phyloP scores from a whole-genome alignment of 2,329 filamentous ascomycete species.

The Apiospora saccharicola region DNA sequence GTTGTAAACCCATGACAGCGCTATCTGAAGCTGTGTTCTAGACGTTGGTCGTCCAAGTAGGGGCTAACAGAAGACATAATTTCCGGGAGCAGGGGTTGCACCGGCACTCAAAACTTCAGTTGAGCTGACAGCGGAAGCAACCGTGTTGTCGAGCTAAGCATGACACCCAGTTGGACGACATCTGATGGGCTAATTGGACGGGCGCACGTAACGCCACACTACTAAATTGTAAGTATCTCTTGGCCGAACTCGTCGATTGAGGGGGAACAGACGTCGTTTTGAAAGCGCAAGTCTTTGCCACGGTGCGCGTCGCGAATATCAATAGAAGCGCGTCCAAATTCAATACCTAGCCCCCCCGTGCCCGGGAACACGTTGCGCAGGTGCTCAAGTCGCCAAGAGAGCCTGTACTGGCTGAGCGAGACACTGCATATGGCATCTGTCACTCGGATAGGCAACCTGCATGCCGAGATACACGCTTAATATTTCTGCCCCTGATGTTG shows the following conservation, averaged over 20 bases:
- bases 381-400: slow-evolving; percentile 11
- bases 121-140: background rate
- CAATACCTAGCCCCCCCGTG: background rate
- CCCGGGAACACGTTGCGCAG: background rate
- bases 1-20: background rate
- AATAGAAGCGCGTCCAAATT: background rate
- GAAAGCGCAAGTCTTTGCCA: background rate
- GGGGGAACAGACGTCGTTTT: background rate
- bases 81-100: background rate
- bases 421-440: slow-evolving; percentile 29
- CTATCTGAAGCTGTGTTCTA: slow-evolving; percentile 6
- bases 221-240: background rate
- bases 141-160: background rate
- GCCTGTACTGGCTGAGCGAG: background rate
- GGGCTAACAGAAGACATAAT: slow-evolving; percentile 8
- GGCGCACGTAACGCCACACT: background rate
- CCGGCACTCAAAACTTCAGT: background rate
- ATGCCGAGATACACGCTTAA: slow-evolving; percentile 34
- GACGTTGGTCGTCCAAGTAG: slow-evolving; percentile 1
- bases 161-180: background rate
- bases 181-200: no score
- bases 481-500: slow-evolving; percentile 25
- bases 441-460: slow-evolving; percentile 32
- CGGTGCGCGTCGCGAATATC: background rate
- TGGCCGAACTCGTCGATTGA: background rate